Conservation (phyloP, 805 yeast species). For the Starmerella vaccinii region DNA sequence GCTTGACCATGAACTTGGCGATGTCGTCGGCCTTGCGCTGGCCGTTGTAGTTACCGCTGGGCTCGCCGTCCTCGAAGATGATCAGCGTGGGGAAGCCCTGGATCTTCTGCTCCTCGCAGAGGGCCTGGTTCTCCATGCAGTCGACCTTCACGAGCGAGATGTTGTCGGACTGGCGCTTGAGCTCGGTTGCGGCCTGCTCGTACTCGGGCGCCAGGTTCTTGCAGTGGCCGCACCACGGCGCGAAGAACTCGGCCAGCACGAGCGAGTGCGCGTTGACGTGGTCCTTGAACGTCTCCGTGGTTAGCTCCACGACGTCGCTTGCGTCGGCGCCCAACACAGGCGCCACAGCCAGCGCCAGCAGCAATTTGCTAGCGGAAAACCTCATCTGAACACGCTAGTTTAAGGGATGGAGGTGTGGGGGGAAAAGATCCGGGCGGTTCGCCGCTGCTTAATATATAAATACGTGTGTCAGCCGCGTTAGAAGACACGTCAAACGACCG, state of each 20-base stretch:
- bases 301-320: slow-evolving; percentile 77
- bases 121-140: slow-evolving; percentile 67
- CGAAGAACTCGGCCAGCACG: slow-evolving; percentile 79
- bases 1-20: slow-evolving; percentile 66
- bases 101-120: slow-evolving; percentile 58
- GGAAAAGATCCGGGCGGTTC: not conserved
- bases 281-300: slow-evolving; percentile 51
- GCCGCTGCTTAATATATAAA: not conserved
- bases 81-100: slow-evolving; percentile 77
- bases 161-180: slow-evolving; percentile 16
- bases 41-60: slow-evolving; percentile 64
- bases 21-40: slow-evolving; percentile 76
- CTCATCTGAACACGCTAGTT: slow-evolving; percentile 31
- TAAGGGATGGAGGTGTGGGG: no score
- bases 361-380: slow-evolving; percentile 30
- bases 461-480: slow-evolving; percentile 6
- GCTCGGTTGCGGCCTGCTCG: slow-evolving; percentile 28
- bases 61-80: slow-evolving; percentile 46
- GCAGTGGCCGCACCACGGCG: slow-evolving; percentile 98
- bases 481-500: slow-evolving; percentile 17
- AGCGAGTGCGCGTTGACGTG: slow-evolving; percentile 64
- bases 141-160: slow-evolving; percentile 63
- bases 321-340: slow-evolving; percentile 51
- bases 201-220: slow-evolving; percentile 32
- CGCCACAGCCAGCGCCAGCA: slow-evolving; percentile 34